These are phyloP conservation scores for Epichloe festucae DNA, from an alignment of 2,329 filamentous ascomycete genomes.

Conservation along the genomic window DNA sequence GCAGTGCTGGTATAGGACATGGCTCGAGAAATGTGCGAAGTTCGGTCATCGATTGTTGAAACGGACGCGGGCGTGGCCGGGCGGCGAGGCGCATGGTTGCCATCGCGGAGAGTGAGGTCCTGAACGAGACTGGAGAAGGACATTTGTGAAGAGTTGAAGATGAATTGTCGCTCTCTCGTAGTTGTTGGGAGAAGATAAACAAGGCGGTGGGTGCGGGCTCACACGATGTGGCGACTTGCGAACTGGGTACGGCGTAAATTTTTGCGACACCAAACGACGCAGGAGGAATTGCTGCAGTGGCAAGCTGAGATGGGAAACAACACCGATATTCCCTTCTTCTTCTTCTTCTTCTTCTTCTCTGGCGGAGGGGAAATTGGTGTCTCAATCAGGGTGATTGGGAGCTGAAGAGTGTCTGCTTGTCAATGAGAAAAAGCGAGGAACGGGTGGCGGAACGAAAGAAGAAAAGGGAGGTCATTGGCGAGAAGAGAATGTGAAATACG, in stretches of 20 bases:
- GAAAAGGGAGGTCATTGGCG: neutral
- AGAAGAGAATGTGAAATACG: neutral
- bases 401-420: neutral
- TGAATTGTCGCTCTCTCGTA: no score
- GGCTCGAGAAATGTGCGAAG: constrained; percentile 48
- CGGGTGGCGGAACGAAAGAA: neutral
- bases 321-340: no score
- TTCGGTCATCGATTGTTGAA: constrained; percentile 45
- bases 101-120: constrained; percentile 47
- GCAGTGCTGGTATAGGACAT: constrained; percentile 55
- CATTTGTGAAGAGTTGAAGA: constrained; percentile 30
- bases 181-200: neutral
- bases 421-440: neutral
- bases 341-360: no score
- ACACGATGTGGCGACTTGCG: no score
- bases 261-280: constrained; percentile 1
- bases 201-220: neutral
- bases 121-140: constrained; percentile 57
- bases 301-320: no score
- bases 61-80: constrained; percentile 31
- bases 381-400: neutral
- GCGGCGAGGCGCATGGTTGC: constrained; percentile 31
- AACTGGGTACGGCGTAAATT: no score
- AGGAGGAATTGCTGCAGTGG: neutral
- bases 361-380: neutral